These are phyloP conservation scores for Eucalyptus regnans DNA, from an alignment of 345 rosid species.

Conservation along the genomic window DNA sequence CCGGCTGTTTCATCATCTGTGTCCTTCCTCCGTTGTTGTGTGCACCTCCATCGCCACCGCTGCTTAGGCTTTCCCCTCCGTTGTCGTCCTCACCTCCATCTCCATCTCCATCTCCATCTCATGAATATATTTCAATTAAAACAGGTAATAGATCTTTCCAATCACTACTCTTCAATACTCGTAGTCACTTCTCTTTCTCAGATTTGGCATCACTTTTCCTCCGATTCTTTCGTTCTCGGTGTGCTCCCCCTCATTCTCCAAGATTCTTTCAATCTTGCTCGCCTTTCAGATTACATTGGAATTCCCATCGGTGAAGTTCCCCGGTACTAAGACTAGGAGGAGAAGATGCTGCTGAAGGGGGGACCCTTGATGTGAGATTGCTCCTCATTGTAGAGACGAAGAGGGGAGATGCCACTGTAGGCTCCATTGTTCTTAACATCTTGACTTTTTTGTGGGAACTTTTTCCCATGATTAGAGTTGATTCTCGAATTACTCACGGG, in stretches of 20 bases:
- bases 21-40: too few species aligned
- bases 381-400: background rate
- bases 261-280: background rate
- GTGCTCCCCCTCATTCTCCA: background rate
- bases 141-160: background rate
- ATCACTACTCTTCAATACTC: background rate
- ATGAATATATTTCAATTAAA: fast-evolving
- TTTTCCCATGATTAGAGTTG: background rate
- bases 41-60: too few species aligned
- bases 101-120: background rate
- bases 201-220: background rate
- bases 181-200: background rate
- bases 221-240: too few species aligned
- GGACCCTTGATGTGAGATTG: background rate
- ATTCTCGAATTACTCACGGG: fast-evolving
- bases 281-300: background rate
- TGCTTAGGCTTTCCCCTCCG: too few species aligned
- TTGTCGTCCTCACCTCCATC: background rate
- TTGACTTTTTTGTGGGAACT: background rate
- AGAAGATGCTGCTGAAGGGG: background rate
- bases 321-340: background rate
- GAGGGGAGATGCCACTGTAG: background rate
- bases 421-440: background rate
- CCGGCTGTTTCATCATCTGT: too few species aligned
- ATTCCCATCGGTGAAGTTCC: background rate